Evolutionary conservation across 805 yeast genomes (phyloP).

Genomic region (Yarrowia divulgata): DNA sequence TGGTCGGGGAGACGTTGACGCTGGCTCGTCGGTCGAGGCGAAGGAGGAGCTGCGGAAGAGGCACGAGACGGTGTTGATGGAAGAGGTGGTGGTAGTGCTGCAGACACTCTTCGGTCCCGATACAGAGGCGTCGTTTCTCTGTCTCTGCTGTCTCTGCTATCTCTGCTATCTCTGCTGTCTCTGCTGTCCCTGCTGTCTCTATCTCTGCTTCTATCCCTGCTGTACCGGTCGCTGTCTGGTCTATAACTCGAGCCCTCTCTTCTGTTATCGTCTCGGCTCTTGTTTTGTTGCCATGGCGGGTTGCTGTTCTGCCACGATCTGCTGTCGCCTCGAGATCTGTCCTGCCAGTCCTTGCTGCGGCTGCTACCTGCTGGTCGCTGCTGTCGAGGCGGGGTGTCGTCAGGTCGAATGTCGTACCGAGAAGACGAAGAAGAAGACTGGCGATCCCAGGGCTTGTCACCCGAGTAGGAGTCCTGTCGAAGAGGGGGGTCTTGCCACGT

Average conservation of each 20-base stretch:
- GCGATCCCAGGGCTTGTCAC: constrained; percentile 10
- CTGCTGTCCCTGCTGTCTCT: background rate
- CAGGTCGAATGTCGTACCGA: constrained; percentile 2
- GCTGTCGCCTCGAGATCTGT: constrained; percentile 12
- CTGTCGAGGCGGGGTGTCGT: background rate
- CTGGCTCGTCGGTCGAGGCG: background rate
- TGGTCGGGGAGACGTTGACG: constrained; percentile 5
- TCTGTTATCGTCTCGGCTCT: constrained; percentile 1
- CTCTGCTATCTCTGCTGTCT: background rate
- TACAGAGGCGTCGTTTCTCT: constrained; percentile 1
- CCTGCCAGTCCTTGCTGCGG: constrained; percentile 16
- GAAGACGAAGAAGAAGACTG: background rate
- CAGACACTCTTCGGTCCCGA: background rate
- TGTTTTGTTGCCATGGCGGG: constrained; percentile 5
- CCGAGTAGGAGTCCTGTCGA: constrained; percentile 8
- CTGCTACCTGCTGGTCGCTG: background rate
- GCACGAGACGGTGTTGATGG: constrained; percentile 5
- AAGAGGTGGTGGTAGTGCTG: constrained; percentile 5
- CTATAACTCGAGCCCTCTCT: constrained; percentile 2
- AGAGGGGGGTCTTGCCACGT: background rate
- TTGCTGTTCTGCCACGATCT: constrained; percentile 5
- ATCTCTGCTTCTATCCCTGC: background rate
- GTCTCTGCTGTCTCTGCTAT: background rate
- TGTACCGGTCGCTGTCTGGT: background rate
- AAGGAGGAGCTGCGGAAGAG: background rate